A percentile compares a stretch with the other conserved stretches of the same genome.
These are phyloP conservation scores for Clavispora vitiphila DNA, from an alignment of 805 yeast species.

Conservation along the genomic window DNA sequence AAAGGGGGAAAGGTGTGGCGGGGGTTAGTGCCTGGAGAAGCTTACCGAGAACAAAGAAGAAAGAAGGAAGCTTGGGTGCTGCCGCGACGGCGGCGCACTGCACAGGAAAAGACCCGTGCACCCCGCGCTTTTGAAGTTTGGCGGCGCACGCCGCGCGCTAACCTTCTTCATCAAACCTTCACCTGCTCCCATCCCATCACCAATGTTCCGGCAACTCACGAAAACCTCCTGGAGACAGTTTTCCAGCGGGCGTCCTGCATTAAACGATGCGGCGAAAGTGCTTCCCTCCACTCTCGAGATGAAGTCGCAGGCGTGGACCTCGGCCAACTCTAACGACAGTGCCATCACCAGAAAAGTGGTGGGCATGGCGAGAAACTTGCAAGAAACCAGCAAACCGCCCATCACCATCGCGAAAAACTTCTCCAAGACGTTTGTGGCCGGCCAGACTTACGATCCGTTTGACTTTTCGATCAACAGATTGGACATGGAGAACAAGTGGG, in stretches of 20 bases:
- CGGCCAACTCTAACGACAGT: conserved; percentile 12
- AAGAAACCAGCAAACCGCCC: conserved; percentile 30
- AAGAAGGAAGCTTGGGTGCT: no score
- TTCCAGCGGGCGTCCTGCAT: not conserved
- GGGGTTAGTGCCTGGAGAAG: no score
- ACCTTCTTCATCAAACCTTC: not conserved
- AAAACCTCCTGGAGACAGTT: not conserved
- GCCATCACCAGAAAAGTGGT: conserved; percentile 29
- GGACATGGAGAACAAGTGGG: conserved; percentile 39
- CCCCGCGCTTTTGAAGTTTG: not conserved
- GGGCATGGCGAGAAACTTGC: conserved; percentile 29
- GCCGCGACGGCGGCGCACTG: not conserved
- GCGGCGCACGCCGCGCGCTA: not conserved
- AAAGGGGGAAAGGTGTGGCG: not conserved
- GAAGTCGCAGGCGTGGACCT: conserved; percentile 26
- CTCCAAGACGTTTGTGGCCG: conserved; percentile 44
- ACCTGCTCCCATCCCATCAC: not conserved
- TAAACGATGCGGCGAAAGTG: not conserved
- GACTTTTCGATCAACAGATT: conserved; percentile 65
- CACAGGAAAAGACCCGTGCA: not conserved
- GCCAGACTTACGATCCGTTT: conserved; percentile 70
- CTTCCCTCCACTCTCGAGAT: conserved; percentile 29
- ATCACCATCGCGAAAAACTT: conserved; percentile 27
- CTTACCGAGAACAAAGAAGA: no score
- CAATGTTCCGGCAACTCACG: conserved; percentile 1